Base-by-base conservation (phyloP, 768 basidiomycete genomes). In the Trametes gibbosa region DNA sequence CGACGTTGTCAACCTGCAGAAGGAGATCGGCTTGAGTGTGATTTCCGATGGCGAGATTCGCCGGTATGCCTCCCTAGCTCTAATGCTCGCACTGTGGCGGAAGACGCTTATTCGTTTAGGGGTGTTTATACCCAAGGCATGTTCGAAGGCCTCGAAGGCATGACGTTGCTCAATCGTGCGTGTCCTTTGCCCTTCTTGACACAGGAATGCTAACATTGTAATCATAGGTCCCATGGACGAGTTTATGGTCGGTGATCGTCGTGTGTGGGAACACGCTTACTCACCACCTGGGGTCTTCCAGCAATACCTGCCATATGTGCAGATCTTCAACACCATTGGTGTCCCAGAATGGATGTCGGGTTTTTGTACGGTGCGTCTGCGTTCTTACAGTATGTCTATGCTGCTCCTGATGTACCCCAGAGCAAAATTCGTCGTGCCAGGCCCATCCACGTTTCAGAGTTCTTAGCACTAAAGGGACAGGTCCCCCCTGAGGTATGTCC, bases 61-160 rank as follows among this genome's bases (percentile, higher is more conserved):
- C 42, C 63, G 67, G 75, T 74, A 21, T 54, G 62, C 9, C n/a
- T 35, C 34, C n/a, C 13, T 23, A 13, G 12, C 24, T 9, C 43
- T 45, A 21, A 23, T 3, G 17, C 25, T 25, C 50, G 3, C 14
- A 42, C 17, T 23, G 21, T 10, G 21, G 37, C 37, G 37, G 6
- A 14, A 17, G 14, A 19, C 7, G 29, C 24, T 13, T 21, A 25
- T 3, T 42, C 3, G 21, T 23, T 19, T 65, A 85, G 85, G 65
- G 70, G 70, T 34, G 69, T 77, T 63, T 88, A 83, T 65, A 84
- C 76, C 51, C 81, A 88, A 35, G 86, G 86, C 17, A 83, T 87
- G 37, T 86, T 86, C 68, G 81, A 87, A 62, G 81, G 77, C 29
- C 71, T 89, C 19, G 82, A 82, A 49, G 86, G 86, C 50, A 86